phyloP scores from a whole-genome alignment of 164 flowering plant species.

The Vitis riparia region DNA sequence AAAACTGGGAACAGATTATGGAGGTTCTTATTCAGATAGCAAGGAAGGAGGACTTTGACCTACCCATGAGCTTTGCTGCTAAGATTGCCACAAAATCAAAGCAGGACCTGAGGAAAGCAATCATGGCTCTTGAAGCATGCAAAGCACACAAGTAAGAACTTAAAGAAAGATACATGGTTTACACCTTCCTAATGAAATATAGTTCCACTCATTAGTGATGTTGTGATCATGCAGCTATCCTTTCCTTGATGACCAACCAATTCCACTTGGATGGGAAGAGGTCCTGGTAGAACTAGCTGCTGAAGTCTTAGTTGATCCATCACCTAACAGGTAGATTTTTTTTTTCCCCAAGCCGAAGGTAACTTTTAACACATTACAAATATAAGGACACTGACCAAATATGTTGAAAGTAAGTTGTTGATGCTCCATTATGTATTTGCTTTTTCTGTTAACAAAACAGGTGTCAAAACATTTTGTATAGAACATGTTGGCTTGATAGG shows the following conservation, averaged over 20 bases:
- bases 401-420: background rate
- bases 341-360: background rate
- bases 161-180: background rate
- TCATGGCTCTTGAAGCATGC: slow-evolving; percentile 88
- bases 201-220: slow-evolving; percentile 12
- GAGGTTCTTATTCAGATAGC: slow-evolving; percentile 70
- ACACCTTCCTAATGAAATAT: background rate
- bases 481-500: background rate
- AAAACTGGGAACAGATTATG: slow-evolving; percentile 37
- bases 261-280: slow-evolving; percentile 80
- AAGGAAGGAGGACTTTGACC: slow-evolving; percentile 57
- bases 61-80: slow-evolving; percentile 62
- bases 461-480: background rate
- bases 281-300: slow-evolving; percentile 55
- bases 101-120: slow-evolving; percentile 68
- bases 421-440: background rate
- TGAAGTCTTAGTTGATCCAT: slow-evolving; percentile 65
- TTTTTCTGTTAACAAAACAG: background rate
- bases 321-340: slow-evolving; percentile 40
- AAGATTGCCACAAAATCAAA: slow-evolving; percentile 68
- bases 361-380: background rate
- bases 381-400: background rate
- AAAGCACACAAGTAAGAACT: slow-evolving; percentile 63
- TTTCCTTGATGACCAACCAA: slow-evolving; percentile 70
- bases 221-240: slow-evolving; percentile 55